Percentiles rank a stretch among this genome's conserved stretches.
Conservation (phyloP, 148 eudicot genomes). For the Beta vulgaris region DNA sequence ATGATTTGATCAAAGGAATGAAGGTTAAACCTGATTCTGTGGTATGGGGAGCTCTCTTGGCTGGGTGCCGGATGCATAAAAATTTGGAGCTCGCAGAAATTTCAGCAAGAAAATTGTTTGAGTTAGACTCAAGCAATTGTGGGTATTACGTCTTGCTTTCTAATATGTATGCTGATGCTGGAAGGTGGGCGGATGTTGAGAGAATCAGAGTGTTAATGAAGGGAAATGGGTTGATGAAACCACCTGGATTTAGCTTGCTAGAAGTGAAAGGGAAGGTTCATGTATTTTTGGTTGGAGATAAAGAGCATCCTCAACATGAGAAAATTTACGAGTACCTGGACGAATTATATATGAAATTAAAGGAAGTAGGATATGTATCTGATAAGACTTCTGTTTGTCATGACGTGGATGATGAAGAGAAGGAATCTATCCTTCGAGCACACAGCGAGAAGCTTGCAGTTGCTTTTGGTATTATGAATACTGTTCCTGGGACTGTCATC, state of each 20-base stretch:
- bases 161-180: slow-evolving; percentile 74
- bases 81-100: slow-evolving; percentile 65
- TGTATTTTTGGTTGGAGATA: slow-evolving; percentile 64
- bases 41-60: slow-evolving; percentile 65
- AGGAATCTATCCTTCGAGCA: slow-evolving; percentile 50
- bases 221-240: slow-evolving; percentile 48
- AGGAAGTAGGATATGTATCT: slow-evolving; percentile 59
- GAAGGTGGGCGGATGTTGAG: slow-evolving; percentile 66
- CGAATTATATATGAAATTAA: slow-evolving; percentile 46
- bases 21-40: slow-evolving; percentile 58
- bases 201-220: slow-evolving; percentile 52
- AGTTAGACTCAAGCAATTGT: slow-evolving; percentile 51
- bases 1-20: slow-evolving; percentile 55
- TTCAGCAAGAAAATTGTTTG: slow-evolving; percentile 52
- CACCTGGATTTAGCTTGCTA: slow-evolving; percentile 62
- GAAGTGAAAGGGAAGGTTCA: slow-evolving; percentile 61
- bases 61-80: slow-evolving; percentile 64
- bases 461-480: slow-evolving; percentile 53
- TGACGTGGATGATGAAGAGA: slow-evolving; percentile 77
- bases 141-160: slow-evolving; percentile 71
- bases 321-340: slow-evolving; percentile 47
- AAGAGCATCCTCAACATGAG: slow-evolving; percentile 55
- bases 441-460: slow-evolving; percentile 75
- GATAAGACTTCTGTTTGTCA: slow-evolving; percentile 62
- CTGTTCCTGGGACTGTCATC: slow-evolving; percentile 51